Evolutionary conservation across 2,329 filamentous ascomycete species (phyloP).

Genomic region (Aspergillus ustus): DNA sequence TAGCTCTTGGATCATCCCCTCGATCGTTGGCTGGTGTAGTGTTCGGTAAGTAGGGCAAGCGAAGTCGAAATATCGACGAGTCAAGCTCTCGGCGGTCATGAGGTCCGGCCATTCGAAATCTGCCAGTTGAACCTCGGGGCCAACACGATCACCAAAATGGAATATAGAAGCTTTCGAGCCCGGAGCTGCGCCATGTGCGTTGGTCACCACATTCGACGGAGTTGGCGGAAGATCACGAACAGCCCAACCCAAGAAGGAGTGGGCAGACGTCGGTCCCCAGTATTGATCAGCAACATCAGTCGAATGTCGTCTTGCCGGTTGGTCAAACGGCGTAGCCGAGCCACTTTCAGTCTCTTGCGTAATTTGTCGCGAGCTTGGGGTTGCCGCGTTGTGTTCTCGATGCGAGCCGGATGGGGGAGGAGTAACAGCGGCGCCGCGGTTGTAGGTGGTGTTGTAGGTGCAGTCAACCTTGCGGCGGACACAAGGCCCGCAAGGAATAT

Average conservation of each 20-base stretch:
- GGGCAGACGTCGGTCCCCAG: slow-evolving; percentile 30
- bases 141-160: slow-evolving; percentile 26
- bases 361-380: slow-evolving; percentile 4
- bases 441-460: slow-evolving; percentile 29
- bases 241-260: slow-evolving; percentile 29
- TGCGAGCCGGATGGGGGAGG: slow-evolving; percentile 22
- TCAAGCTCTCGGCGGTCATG: slow-evolving; percentile 17
- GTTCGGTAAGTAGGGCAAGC: slow-evolving; percentile 30
- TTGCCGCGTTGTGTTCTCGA: slow-evolving; percentile 1
- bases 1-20: slow-evolving; percentile 18
- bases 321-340: neutral
- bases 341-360: neutral
- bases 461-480: slow-evolving; percentile 20
- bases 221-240: slow-evolving; percentile 24
- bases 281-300: slow-evolving; percentile 27
- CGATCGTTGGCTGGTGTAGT: slow-evolving; percentile 29
- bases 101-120: slow-evolving; percentile 27
- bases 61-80: slow-evolving; percentile 32
- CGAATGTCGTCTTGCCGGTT: slow-evolving; percentile 3
- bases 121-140: slow-evolving; percentile 12
- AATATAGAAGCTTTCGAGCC: slow-evolving; percentile 24
- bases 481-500: slow-evolving; percentile 28
- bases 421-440: slow-evolving; percentile 26
- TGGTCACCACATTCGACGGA: slow-evolving; percentile 16
- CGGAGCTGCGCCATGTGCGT: neutral